Evolutionary conservation across 139 green algal genomes (phyloP), one percentile per base, ranked within the genome.

Genomic region (Chlamydomonas applanata): DNA sequence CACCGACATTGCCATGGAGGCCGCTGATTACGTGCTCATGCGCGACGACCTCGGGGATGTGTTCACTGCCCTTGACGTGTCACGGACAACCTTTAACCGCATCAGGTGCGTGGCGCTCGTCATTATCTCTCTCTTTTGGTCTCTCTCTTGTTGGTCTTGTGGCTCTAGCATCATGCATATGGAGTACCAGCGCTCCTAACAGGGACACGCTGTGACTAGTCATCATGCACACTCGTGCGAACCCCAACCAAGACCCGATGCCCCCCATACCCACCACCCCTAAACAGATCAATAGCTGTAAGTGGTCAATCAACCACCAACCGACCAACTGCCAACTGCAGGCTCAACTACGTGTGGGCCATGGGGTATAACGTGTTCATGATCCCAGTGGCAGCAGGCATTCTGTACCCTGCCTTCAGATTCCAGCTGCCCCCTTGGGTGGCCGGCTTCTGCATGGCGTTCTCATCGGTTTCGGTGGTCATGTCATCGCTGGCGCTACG

Each of bases 11-110:
- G 90, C 92, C 14, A 80, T 92, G 17, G 76, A 86, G 60, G 93
- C 96, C 3, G 95, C 95, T 0, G 89, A 97, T 70, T 96, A 93
- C 70, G 94, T 99, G 34, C 87, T 99, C 22, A 97, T 99, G 94
- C 83, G 91, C 22, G 80, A 79, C 56, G 85, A 96, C 76, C 74
- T 99, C 56, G 89, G 96, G 72, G 91, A 95, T 69, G 91, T 99
- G 25, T 82, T 98, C 13, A 83, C 85, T 0, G 93, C 94, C 0
- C 82, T 99, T 25, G 93, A 98, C 77, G 73, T 99, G 0, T 94
- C 92, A 1, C 79, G 87, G 1, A 85, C 85, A 35, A 95, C 91
- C 11, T 96, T 97, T 75, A 71, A 71, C 36, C 85, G 95, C 65
- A 98, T 99, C 80, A 81, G 85, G 68, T 76, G 80, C 3, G 53